Base-by-base conservation (phyloP, 2,329 filamentous ascomycete species). In the Penicillium aurantiogriseum region DNA sequence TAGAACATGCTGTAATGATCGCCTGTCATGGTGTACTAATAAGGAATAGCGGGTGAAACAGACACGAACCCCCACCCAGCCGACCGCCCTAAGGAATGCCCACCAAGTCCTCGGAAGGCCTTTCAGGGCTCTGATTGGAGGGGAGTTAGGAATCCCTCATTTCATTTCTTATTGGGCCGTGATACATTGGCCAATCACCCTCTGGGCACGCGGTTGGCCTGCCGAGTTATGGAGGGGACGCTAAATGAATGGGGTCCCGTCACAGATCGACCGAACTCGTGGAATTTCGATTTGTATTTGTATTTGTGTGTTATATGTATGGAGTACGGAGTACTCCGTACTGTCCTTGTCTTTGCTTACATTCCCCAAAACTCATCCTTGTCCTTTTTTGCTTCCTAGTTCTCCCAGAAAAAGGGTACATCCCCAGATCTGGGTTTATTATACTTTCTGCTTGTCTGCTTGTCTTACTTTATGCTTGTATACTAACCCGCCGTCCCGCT, bases 141-240 rank as follows among this genome's bases (percentile, higher is more conserved):
- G n/a, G 15, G n/a, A 21, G 44, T 38, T 35, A 9, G 44, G 11
- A 39, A 7, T 47, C 27, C 25, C 38, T 63, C 60, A 63, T 63
- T 63, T 64, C 43, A 44, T 56, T 31, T 59, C 17, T 56, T 40
- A 52, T 59, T 57, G 48, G 58, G 50, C 42, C 33, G 38, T 38
- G 38, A 27, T 23, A 49, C 35, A 21, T 51, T 27, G 21, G 27
- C 54, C 57, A 61, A 62, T 62, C 31, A 46, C 9, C 4, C 11
- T 19, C 57, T 40, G 53, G 40, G 54, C 36, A 39, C 44, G 31
- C 40, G 48, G 52, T 50, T 43, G 50, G 38, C 35, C 51, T 63
- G 61, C 55, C 59, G 56, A 58, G 48, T 36, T 43, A 56, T 44
- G 52, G 51, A 58, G 63, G 61, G 57, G 63, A 60, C 54, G 51